Base-by-base conservation (phyloP, 2,329 filamentous ascomycete species). In the Colletotrichum chrysophilum region DNA sequence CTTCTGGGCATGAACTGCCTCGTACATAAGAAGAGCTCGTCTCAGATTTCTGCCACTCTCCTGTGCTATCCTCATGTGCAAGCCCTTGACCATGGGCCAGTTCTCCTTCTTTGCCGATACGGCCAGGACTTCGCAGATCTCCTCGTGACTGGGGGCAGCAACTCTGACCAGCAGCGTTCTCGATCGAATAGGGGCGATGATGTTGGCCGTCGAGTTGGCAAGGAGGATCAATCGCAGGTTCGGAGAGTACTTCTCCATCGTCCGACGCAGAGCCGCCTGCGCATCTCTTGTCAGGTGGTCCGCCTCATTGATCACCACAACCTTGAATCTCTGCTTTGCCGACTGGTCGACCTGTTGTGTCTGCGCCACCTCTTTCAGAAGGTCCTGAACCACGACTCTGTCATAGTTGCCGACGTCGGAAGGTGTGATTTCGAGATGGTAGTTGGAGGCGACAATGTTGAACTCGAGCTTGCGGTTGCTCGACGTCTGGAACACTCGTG, bases 211-310 rank as follows among this genome's bases (percentile, higher is more conserved):
- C 79, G 95, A 98, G 84, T 98, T 98, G 65, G 97, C 97, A 76
- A 99, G 87, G 76, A 99, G 87, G 65, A 99, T 98, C 79, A 99
- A 86, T 26, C 97, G 91, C 82, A 99, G 82, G 84, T 99, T 99
- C 16, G 96, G 96, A 81, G 95, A 97, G 89, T 99, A 99, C 86
- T 99, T 99, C 87, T 99, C 97, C 97, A 99, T 99, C 0, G 97
- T 99, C 77, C 97, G 90, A 84, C 97, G 92, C 82, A 99, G 87
- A 36, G 97, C 97, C 0, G 97, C 97, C 86, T 99, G 97, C 5
- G 97, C 97, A 88, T 99, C 97, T 78, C 97, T 90, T 5, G 94
- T 97, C 78, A 99, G 89, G 82, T 98, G 95, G 83, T 99, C 97
- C 9, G 97, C 97, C 88, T 99, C 97, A 81, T 99, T 99, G 89